Conservation (phyloP, 1,284 basidiomycete genomes). For the Ganoderma multipileum region DNA sequence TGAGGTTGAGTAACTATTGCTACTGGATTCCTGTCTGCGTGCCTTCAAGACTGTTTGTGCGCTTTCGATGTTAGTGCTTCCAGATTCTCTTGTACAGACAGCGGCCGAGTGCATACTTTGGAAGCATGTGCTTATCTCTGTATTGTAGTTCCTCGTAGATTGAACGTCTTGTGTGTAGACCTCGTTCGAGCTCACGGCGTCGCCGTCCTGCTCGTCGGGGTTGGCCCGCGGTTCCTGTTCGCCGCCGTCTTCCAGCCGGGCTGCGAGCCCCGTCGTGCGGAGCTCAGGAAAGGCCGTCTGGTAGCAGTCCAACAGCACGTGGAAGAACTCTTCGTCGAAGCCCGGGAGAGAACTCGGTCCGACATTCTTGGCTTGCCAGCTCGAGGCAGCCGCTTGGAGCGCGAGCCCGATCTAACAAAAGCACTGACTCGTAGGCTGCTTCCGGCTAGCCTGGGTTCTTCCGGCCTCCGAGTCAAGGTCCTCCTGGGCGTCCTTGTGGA, state of each 20-base stretch:
- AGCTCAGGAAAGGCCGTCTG: neutral
- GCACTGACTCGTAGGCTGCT: conserved; percentile 9
- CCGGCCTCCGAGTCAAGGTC: neutral
- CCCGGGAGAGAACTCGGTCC: neutral
- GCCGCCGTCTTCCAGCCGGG: neutral
- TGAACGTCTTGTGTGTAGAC: too few relatives aligned
- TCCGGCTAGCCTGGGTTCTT: neutral
- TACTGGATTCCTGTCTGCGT: neutral
- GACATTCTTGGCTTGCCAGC: conserved; percentile 9
- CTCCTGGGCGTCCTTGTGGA: neutral
- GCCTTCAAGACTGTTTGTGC: neutral
- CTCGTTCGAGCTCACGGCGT: neutral
- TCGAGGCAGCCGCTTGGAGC: conserved; percentile 20
- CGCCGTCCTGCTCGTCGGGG: neutral
- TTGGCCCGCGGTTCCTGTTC: neutral
- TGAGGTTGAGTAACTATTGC: neutral
- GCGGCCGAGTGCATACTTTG: too few relatives aligned
- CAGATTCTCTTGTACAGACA: too few relatives aligned
- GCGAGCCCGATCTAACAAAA: conserved; percentile 21
- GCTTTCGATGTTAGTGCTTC: neutral
- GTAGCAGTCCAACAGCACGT: conserved; percentile 11
- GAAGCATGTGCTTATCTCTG: too few relatives aligned
- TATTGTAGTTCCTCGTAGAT: too few relatives aligned
- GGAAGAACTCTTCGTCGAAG: conserved; percentile 3
- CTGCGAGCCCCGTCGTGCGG: neutral